Base-by-base conservation (phyloP, 768 basidiomycete species). In the Mycena floridula region DNA sequence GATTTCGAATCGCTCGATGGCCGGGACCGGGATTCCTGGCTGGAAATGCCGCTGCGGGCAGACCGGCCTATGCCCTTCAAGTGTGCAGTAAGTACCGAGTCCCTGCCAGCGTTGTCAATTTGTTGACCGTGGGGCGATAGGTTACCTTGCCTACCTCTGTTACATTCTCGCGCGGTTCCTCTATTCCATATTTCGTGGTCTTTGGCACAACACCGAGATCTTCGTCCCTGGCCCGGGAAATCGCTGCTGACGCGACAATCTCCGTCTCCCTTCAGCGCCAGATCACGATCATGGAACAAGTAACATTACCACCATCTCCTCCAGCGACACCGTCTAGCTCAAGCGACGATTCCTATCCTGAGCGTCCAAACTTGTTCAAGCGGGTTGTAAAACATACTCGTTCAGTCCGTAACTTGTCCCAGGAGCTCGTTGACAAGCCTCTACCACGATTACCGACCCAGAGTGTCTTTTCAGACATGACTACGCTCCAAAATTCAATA, bases 151-250 rank as follows among this genome's bases (percentile, higher is more conserved):
- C 85, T 18, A 73, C 72, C 21, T 70, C 76, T 13, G 67, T 76
- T 11, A 73, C 73, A 4, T 85, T 85, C 62, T 69, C 77, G 52
- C 82, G 85, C 23, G 59, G 71, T 21, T 71, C 70, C 15, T 73
- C 72, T n/a, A 74, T 88, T 48, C 77, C 84, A 11, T 86, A 79
- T 54, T 87, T 79, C 53, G 81, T 85, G 42, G 80, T 86, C 23
- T 86, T 86, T 61, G 76, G 77, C 8, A 85, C 85, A 24, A 75
- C 62, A 7, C 76, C 80, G 15, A 68, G 77, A 30, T 81, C 78
- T 15, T 59, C 68, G 2, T 50, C 61, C 9, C 62, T 86, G 25
- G 72, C 79, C 7, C 73, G 70, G 46, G 83, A 87, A 54, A 83
- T 87, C 26, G 78, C 82, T 7, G 55, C 81, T 4, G 84, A 86